Base-by-base conservation (phyloP, 768 basidiomycete species). In the Boletus rufocinnamomeus region DNA sequence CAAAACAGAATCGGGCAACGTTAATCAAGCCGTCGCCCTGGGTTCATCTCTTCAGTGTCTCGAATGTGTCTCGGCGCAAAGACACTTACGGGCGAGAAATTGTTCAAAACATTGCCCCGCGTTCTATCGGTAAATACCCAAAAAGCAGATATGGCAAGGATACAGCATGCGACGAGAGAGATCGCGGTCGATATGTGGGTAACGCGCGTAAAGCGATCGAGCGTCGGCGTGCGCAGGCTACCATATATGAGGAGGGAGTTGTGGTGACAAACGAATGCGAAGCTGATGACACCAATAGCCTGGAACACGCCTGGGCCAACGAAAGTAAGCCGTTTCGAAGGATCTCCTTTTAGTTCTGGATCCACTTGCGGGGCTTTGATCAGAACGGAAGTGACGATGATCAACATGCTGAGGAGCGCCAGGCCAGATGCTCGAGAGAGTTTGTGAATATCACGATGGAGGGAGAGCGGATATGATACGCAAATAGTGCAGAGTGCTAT, bases 401-500 rank as follows among this genome's bases (percentile, higher is more conserved):
- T 88, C 58, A 90, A 68, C 96, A 99, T 99, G 74, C 97, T 88
- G 43, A 94, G 71, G 62, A 94, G 83, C 52, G 96, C 97, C 54
- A 99, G 82, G 2, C 90, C 88, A 19, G 93, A 95, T 3, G 95
- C 95, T 56, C 94, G 87, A 13, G 94, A 87, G 25, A 99, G 86
- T 72, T 98, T 98, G 77, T 97, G 93, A 63, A 99, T 98, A 75
- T 98, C 95, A 52, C 96, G 91, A 73, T 98, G 93, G 23, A 99
- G 82, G 8, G 93, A 96, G 40, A 99, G 82, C 0, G 97, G 97
- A 69, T 94, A 98, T 9, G 95, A 97, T 55, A 98, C 87, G 69
- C 86, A 84, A 56, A 89, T 72, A 7, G 95, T 97, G 77, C 91
- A 91, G 52, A 97, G 79, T 51, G 83, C 79, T 64, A 98, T 96